A percentile compares a stretch with the other conserved stretches of the same genome.
These are phyloP conservation scores for Leishmania major DNA, from an alignment of 208 protist species.

Conservation along the genomic window DNA sequence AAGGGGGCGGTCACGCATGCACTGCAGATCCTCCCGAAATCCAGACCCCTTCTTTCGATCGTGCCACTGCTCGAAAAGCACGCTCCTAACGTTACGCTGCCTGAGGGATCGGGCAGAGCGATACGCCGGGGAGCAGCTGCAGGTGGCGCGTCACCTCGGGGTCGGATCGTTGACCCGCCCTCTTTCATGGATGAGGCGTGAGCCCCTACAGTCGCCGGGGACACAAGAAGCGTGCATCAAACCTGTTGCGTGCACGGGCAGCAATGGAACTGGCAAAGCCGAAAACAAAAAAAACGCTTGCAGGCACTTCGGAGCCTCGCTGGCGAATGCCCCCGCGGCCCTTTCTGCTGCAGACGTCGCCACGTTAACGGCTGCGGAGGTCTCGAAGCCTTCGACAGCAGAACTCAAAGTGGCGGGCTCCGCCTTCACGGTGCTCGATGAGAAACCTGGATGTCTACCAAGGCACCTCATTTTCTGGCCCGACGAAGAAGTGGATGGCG, in stretches of 20 bases:
- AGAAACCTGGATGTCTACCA: background rate
- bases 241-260: background rate
- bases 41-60: too few species aligned
- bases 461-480: background rate
- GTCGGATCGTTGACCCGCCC: too few species aligned
- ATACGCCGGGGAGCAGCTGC: too few species aligned
- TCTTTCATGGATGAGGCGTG: too few species aligned
- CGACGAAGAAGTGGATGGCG: background rate
- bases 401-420: too few species aligned
- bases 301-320: background rate
- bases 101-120: too few species aligned
- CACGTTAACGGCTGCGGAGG: background rate
- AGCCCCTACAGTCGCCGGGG: background rate
- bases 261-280: background rate
- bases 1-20: too few species aligned
- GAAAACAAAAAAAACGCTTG: background rate
- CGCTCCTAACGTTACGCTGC: too few species aligned
- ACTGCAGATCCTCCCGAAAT: too few species aligned
- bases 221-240: background rate
- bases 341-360: background rate
- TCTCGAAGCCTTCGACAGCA: background rate
- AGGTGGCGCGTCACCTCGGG: too few species aligned
- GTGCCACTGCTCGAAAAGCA: too few species aligned
- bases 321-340: background rate
- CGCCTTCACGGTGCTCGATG: background rate